Base-by-base conservation (phyloP, 306 rosid genomes). In the Prunus mongolica region DNA sequence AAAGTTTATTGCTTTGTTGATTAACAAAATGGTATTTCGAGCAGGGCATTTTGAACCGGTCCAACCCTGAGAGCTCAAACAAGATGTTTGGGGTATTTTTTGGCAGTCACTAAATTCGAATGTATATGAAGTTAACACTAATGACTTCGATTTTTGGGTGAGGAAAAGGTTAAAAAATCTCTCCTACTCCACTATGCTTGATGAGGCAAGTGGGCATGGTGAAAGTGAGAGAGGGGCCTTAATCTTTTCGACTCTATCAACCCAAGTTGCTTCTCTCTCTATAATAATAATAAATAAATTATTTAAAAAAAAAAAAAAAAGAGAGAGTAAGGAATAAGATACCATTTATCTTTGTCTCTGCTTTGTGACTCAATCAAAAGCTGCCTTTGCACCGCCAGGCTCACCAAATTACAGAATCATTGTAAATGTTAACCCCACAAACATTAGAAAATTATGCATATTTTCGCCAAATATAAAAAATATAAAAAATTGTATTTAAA, bases 371-470 rank as follows among this genome's bases (percentile, higher is more conserved):
- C 46, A 9, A 57, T 67, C 64, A 58, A 72, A 73, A 68, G 63
- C 71, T 24, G 54, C 13, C 77, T 32, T 76, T 65, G 78, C 81
- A 66, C 69, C 50, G 65, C 56, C 79, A 50, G 20, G 45, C 30
- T 32, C 76, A 61, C 67, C 55, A 18, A 61, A 58, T 67, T 57
- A 38, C 7, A 44, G 63, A 51, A 60, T 62, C 47, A 73, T 18
- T 52, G 49, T 8, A 13, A 18, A 41, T 22, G 38, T 9, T 34
- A 52, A 32, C 45, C 62, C 74, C 58, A 18, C 72, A 56, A 46
- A 32, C 13, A 27, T 15, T 27, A 41, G 12, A 28, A 56, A 38
- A 57, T 58, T 55, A 34, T 4, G 41, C 41, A 19, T 70, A 19
- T 22, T 41, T 25, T 2, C 8, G 16, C 6, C 28, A 20, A 4